phyloP scores from a whole-genome alignment of 768 basidiomycete genomes.

The Suillus decipiens region DNA sequence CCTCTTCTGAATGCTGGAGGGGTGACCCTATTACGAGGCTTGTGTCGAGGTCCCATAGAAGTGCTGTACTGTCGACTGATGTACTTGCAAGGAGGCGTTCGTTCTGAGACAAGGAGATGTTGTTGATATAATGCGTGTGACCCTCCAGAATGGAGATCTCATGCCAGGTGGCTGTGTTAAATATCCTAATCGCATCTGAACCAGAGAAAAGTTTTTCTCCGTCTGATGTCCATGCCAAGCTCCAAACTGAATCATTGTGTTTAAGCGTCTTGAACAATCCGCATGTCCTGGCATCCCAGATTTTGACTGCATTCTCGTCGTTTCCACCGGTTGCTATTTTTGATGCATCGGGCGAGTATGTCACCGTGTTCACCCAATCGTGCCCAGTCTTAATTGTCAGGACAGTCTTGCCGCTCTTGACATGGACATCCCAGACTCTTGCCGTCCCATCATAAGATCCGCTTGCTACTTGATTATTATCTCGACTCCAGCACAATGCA shows the following conservation, averaged over 20 bases:
- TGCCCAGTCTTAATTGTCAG: neutral
- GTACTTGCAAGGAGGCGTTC: neutral
- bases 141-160: neutral
- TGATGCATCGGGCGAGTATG: too few relatives aligned
- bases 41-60: neutral
- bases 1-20: neutral
- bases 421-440: too few relatives aligned
- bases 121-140: neutral
- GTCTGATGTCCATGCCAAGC: neutral
- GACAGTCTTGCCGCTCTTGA: neutral
- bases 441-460: too few relatives aligned
- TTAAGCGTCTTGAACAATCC: neutral
- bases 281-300: neutral
- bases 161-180: neutral
- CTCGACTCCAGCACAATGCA: too few relatives aligned
- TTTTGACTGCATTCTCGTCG: neutral
- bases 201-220: neutral
- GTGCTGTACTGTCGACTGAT: neutral
- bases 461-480: too few relatives aligned
- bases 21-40: neutral
- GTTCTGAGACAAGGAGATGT: neutral
- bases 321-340: neutral
- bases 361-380: too few relatives aligned
- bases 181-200: neutral
- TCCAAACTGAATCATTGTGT: fast-evolving